Evolutionary conservation across 257 asterid species (phyloP).

Genomic region (Thymus mandschuricus): DNA sequence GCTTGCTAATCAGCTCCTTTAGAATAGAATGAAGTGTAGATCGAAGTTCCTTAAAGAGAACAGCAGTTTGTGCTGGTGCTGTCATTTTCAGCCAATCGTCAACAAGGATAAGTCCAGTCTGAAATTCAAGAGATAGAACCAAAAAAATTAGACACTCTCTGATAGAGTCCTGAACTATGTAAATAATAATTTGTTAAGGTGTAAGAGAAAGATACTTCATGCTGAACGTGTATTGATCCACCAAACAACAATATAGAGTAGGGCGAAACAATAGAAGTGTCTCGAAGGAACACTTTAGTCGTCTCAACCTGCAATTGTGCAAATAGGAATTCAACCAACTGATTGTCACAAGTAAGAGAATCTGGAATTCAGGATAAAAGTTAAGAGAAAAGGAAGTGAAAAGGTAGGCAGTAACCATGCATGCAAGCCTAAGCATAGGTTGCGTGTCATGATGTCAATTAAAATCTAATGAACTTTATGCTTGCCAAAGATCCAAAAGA

Average conservation of each 20-base stretch:
- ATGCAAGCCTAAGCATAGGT: background rate
- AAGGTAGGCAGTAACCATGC: constrained; percentile 2
- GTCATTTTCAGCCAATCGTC: constrained; percentile 89
- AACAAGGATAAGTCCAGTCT: constrained; percentile 74
- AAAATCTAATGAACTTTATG: background rate
- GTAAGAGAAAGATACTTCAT: constrained; percentile 62
- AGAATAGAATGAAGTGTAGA: constrained; percentile 76
- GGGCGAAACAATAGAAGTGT: constrained; percentile 87
- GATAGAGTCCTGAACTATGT: background rate
- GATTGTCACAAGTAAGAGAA: constrained; percentile 11
- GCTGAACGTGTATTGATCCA: constrained; percentile 86
- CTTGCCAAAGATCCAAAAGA: background rate
- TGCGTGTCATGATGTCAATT: background rate
- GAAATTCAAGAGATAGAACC: constrained; percentile 40
- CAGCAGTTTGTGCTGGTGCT: constrained; percentile 97
- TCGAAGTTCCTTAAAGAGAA: constrained; percentile 89
- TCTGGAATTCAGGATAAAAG: constrained; percentile 5
- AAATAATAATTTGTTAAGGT: constrained; percentile 10
- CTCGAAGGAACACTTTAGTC: constrained; percentile 80
- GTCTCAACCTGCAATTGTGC: constrained; percentile 83
- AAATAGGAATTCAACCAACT: constrained; percentile 23
- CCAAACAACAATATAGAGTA: constrained; percentile 92
- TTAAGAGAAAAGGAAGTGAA: background rate
- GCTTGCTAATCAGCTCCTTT: constrained; percentile 81
- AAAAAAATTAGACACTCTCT: constrained; percentile 16